Evolutionary conservation across 306 rosid genomes (phyloP).

Genomic region (Rosa chinensis): DNA sequence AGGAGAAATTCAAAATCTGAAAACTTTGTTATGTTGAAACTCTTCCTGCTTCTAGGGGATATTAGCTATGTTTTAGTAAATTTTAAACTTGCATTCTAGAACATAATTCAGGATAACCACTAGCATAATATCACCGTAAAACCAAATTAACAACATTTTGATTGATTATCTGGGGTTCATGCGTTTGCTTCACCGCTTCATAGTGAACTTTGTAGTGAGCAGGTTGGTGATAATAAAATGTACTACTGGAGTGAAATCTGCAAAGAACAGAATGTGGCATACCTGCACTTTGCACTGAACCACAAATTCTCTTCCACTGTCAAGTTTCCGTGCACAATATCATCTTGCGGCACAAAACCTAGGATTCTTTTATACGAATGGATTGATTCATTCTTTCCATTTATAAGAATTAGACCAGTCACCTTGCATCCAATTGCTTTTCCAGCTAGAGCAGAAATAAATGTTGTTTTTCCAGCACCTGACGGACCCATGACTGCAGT

Average conservation of each 20-base stretch:
- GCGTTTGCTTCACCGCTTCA: background rate
- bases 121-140: background rate
- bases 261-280: conserved; percentile 24
- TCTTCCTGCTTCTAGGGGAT: background rate
- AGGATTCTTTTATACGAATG: conserved; percentile 77
- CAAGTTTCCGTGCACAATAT: conserved; percentile 86
- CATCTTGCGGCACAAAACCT: conserved; percentile 99
- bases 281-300: conserved; percentile 98
- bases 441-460: conserved; percentile 89
- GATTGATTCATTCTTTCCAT: conserved; percentile 73
- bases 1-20: background rate
- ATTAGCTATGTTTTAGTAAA: too few species aligned
- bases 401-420: conserved; percentile 71
- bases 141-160: background rate
- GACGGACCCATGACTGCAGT: conserved; percentile 98
- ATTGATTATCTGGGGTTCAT: background rate
- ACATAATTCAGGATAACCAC: background rate
- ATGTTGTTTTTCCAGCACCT: conserved; percentile 95
- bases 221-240: conserved; percentile 11
- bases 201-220: background rate
- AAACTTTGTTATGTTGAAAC: background rate
- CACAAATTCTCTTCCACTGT: conserved; percentile 98
- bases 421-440: conserved; percentile 71
- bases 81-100: background rate
- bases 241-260: conserved; percentile 11